Conservation (phyloP, 345 rosid genomes). For the Nasturtium officinale region DNA sequence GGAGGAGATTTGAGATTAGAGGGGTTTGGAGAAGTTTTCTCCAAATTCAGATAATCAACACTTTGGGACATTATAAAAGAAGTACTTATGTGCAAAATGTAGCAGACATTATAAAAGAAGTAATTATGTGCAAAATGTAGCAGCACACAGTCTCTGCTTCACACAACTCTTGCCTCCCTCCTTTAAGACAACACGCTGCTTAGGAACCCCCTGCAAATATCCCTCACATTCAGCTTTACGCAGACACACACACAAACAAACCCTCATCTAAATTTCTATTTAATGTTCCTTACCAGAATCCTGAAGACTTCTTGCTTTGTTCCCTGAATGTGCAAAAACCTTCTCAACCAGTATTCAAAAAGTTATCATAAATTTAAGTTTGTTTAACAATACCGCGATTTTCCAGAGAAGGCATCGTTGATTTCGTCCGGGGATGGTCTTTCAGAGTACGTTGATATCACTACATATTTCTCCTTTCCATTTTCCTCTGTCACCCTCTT, state of each 20-base stretch:
- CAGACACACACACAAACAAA: neutral
- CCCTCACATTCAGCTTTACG: neutral
- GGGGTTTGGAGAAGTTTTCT: too few species aligned
- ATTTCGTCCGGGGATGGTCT: slow-evolving; percentile 70
- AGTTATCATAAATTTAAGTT: neutral
- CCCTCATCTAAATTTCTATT: neutral
- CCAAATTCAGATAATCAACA: neutral
- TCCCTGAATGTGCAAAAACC: slow-evolving; percentile 43
- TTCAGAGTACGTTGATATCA: slow-evolving; percentile 58
- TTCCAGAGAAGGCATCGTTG: slow-evolving; percentile 74
- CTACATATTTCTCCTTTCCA: slow-evolving; percentile 63
- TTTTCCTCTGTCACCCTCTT: slow-evolving; percentile 65
- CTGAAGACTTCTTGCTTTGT: slow-evolving; percentile 58
- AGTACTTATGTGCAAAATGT: too few species aligned
- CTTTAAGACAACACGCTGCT: slow-evolving; percentile 54
- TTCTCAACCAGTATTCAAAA: slow-evolving; percentile 4
- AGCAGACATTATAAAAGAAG: too few species aligned
- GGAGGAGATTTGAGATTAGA: too few species aligned
- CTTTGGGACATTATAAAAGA: neutral
- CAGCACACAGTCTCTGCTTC: neutral
- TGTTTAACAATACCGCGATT: slow-evolving; percentile 49
- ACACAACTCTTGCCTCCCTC: neutral
- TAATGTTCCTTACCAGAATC: slow-evolving; percentile 59
- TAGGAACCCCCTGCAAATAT: slow-evolving; percentile 61
- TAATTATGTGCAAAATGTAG: neutral